Evolutionary conservation across 2,329 filamentous ascomycete species (phyloP).

Genomic region (Hymenoscyphus fructigenus): DNA sequence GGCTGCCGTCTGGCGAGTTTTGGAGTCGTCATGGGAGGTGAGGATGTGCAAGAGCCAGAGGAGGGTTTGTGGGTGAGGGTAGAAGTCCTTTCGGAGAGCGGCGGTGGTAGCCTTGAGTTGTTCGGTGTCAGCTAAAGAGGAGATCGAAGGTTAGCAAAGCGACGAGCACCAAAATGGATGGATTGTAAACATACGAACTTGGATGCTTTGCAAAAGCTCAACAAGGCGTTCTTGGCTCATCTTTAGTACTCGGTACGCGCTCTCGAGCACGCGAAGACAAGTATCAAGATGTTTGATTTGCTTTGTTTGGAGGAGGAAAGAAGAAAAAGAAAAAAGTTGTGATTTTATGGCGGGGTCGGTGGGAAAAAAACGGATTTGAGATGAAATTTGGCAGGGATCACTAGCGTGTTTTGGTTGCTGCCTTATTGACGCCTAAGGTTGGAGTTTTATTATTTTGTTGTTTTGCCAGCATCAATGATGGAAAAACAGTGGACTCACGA

Average conservation of each 20-base stretch:
- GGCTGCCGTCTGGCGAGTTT: slow-evolving; percentile 78
- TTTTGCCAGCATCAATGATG: not conserved
- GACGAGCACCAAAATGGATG: slow-evolving; percentile 17
- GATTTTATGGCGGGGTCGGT: not conserved
- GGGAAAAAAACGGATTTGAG: not conserved
- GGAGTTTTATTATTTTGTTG: not conserved
- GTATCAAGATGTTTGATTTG: slow-evolving; percentile 1
- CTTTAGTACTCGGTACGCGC: slow-evolving; percentile 27
- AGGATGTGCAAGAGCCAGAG: slow-evolving; percentile 85
- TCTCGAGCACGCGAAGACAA: slow-evolving; percentile 2
- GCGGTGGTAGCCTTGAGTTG: slow-evolving; percentile 87
- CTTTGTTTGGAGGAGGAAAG: not conserved
- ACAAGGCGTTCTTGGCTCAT: slow-evolving; percentile 86
- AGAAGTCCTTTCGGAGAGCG: slow-evolving; percentile 90
- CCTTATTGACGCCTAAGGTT: not conserved
- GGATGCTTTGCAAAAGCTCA: slow-evolving; percentile 80
- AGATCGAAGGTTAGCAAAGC: slow-evolving; percentile 27
- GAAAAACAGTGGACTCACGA: not conserved
- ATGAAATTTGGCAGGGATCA: not conserved
- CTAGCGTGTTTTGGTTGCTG: not conserved
- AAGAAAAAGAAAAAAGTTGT: not conserved
- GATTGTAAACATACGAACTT: slow-evolving; percentile 68
- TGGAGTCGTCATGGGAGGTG: slow-evolving; percentile 67
- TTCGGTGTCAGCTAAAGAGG: slow-evolving; percentile 83
- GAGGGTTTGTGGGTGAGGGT: slow-evolving; percentile 79